Percentiles rank a stretch among this genome's conserved stretches.
Conservation (phyloP, 208 protist species). For the Leptomonas seymouri region DNA sequence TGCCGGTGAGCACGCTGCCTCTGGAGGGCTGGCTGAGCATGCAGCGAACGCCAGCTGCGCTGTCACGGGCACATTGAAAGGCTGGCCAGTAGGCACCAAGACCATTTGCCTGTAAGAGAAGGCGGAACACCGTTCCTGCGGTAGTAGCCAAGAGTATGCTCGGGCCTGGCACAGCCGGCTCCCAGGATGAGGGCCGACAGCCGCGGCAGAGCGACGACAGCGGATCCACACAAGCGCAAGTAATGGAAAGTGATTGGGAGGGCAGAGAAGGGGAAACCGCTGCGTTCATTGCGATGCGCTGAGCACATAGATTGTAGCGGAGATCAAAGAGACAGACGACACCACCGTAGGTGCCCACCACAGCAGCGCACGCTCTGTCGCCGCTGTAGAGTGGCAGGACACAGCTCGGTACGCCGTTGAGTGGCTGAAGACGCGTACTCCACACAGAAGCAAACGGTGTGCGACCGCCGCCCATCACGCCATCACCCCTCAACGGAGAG, state of each 20-base stretch:
- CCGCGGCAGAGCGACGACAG: slow-evolving; percentile 25
- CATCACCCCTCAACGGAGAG: too few relatives aligned
- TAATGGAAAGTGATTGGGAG: slow-evolving; percentile 31
- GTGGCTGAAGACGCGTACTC: slow-evolving; percentile 26
- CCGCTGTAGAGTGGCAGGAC: slow-evolving; percentile 42
- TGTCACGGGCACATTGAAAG: slow-evolving; percentile 12
- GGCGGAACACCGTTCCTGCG: slow-evolving; percentile 29
- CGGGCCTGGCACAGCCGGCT: slow-evolving; percentile 22
- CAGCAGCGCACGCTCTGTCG: slow-evolving; percentile 37
- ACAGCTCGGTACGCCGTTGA: slow-evolving; percentile 44
- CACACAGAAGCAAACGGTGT: slow-evolving; percentile 31
- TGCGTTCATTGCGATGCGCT: slow-evolving; percentile 5
- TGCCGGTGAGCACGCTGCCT: slow-evolving; percentile 58
- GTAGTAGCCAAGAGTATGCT: slow-evolving; percentile 56
- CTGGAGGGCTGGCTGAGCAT: slow-evolving; percentile 51
- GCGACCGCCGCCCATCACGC: too few relatives aligned
- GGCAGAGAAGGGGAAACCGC: not conserved
- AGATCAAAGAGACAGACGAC: slow-evolving; percentile 69
- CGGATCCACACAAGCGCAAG: slow-evolving; percentile 42
- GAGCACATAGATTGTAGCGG: slow-evolving; percentile 56
- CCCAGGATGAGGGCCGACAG: slow-evolving; percentile 17
- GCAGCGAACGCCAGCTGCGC: slow-evolving; percentile 28
- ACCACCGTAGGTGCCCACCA: slow-evolving; percentile 46
- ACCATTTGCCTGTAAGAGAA: slow-evolving; percentile 22
- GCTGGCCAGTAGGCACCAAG: slow-evolving; percentile 24